Evolutionary conservation across 2,329 filamentous ascomycete species (phyloP).

Genomic region (Amauroascus verrucosus): DNA sequence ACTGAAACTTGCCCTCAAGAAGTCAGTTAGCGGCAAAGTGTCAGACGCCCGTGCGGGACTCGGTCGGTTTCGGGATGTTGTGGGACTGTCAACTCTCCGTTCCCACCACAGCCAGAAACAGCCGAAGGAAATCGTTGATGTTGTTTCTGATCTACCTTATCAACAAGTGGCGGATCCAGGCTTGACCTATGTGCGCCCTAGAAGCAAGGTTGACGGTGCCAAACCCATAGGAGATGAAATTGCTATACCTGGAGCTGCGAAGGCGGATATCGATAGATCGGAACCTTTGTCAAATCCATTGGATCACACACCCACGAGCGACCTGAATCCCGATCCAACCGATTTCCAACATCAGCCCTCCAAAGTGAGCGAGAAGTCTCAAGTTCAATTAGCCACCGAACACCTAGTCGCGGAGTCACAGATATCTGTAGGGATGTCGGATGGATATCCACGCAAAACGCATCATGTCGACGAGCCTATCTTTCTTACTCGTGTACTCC

Average conservation of each 20-base stretch:
- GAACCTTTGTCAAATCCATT: slow-evolving; percentile 1
- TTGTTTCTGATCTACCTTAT: slow-evolving; percentile 24
- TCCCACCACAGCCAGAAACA: slow-evolving; percentile 29
- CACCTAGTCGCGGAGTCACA: background rate
- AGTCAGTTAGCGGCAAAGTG: slow-evolving; percentile 67
- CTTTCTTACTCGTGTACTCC: slow-evolving; percentile 20
- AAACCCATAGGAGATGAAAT: background rate
- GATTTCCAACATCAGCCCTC: background rate
- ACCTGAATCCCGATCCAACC: background rate
- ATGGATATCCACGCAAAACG: background rate
- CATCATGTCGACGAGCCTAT: background rate
- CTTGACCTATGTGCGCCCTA: slow-evolving; percentile 14
- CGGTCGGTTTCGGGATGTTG: slow-evolving; percentile 74
- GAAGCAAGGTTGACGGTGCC: background rate
- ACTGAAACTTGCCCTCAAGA: slow-evolving; percentile 58
- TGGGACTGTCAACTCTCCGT: slow-evolving; percentile 44
- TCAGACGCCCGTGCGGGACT: slow-evolving; percentile 73
- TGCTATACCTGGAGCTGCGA: background rate
- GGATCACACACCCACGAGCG: background rate
- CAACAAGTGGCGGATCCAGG: slow-evolving; percentile 24
- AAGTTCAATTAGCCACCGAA: background rate
- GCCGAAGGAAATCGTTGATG: slow-evolving; percentile 27
- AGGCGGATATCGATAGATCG: background rate
- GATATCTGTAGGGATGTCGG: background rate
- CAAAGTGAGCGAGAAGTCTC: background rate